These are phyloP conservation scores for Sporothrix mexicana DNA, from an alignment of 2,329 filamentous ascomycete species.

Conservation along the genomic window DNA sequence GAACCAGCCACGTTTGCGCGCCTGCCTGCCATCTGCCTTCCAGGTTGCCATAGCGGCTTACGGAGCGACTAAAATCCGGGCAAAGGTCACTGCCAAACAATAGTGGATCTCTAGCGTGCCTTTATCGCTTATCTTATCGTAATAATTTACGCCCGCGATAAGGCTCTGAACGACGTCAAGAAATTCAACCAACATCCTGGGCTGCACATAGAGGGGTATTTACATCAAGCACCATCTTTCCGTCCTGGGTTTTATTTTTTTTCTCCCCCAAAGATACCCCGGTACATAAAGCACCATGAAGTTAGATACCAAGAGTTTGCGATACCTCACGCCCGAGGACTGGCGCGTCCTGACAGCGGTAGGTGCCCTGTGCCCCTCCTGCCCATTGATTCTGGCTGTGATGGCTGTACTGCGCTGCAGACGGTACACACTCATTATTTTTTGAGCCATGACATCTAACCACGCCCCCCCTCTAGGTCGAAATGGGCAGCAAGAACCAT, in stretches of 20 bases:
- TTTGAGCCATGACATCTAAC: neutral
- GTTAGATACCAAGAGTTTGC: slow-evolving; percentile 90
- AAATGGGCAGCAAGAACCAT: slow-evolving; percentile 94
- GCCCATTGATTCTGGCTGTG: neutral
- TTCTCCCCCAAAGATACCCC: neutral
- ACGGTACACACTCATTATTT: too few species aligned
- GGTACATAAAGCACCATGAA: slow-evolving; percentile 67
- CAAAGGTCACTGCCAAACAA: too few species aligned
- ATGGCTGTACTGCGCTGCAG: too few species aligned
- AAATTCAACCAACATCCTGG: slow-evolving; percentile 16
- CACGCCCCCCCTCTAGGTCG: slow-evolving; percentile 65
- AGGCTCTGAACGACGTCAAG: slow-evolving; percentile 25
- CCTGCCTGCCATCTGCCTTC: neutral
- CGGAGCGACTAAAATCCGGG: slow-evolving; percentile 33
- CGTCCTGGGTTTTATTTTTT: slow-evolving; percentile 31
- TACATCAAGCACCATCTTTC: too few species aligned
- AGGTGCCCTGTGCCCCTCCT: slow-evolving; percentile 51
- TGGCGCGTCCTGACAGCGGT: slow-evolving; percentile 94
- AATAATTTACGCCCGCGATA: slow-evolving; percentile 30
- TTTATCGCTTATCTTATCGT: slow-evolving; percentile 32
- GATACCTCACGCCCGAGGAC: slow-evolving; percentile 90
- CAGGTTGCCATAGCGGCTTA: neutral
- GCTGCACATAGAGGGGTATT: neutral
- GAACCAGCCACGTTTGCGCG: slow-evolving; percentile 30
- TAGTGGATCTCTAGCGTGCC: too few species aligned